Evolutionary conservation across 495 filamentous ascomycete genomes (phyloP).

Genomic region (Trichoderma orchidacearum): DNA sequence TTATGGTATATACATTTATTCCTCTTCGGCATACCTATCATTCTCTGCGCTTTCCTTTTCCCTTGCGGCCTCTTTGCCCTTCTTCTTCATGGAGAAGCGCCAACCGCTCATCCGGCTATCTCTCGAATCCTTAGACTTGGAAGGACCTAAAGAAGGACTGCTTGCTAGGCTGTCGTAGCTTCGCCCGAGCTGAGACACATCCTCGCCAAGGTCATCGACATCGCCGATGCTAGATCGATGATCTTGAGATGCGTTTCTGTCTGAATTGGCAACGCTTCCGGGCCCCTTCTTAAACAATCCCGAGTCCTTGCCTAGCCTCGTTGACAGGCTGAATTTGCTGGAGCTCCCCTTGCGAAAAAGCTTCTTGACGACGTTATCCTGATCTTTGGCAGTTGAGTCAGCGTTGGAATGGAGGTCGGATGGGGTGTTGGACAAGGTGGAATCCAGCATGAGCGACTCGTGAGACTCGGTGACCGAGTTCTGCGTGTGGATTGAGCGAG

Average conservation of each 20-base stretch:
- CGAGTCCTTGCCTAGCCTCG: conserved; percentile 45
- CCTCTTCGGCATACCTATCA: conserved; percentile 15
- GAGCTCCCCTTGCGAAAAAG: conserved; percentile 70
- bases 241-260: conserved; percentile 25
- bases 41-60: conserved; percentile 34
- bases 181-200: conserved; percentile 15
- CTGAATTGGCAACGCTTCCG: conserved; percentile 29
- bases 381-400: conserved; percentile 20
- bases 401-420: conserved; percentile 37
- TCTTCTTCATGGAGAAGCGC: conserved; percentile 35
- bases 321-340: conserved; percentile 62
- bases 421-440: conserved; percentile 49
- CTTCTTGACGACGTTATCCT: conserved; percentile 47
- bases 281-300: conserved; percentile 50
- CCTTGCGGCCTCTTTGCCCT: conserved; percentile 14
- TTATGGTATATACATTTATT: neutral
- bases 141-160: conserved; percentile 22
- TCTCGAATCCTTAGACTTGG: conserved; percentile 15
- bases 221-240: conserved; percentile 33
- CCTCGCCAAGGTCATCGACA: conserved; percentile 26
- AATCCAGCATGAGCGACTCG: conserved; percentile 53
- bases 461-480: conserved; percentile 55
- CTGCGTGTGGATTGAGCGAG: conserved; percentile 38
- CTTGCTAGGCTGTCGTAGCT: conserved; percentile 31
- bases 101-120: conserved; percentile 21